A percentile compares a stretch with the other conserved stretches of the same genome.
phyloP scores from a whole-genome alignment of 441 rosid species.

The Biscutella auriculata region DNA sequence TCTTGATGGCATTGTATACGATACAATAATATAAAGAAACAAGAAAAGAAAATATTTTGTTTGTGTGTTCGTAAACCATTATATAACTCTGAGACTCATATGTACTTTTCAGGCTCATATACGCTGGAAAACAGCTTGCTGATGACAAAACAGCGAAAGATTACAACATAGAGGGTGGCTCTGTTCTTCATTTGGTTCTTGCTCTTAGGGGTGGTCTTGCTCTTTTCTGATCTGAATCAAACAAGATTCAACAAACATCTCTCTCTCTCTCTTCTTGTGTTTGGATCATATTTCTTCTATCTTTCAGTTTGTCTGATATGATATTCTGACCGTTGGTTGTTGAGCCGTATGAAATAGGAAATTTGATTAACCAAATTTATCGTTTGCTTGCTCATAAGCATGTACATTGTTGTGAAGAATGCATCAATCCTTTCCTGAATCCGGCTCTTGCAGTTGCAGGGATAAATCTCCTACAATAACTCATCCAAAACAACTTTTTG shows the following conservation, averaged over 20 bases:
- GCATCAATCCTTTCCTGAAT: no score
- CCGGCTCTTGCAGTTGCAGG: no score
- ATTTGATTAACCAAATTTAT: no score
- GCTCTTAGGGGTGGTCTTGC: conserved; percentile 70
- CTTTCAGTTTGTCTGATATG: no score
- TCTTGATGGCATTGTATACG: background rate
- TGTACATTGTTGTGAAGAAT: no score
- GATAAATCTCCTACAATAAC: no score
- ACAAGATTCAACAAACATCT: background rate
- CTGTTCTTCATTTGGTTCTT: conserved; percentile 94
- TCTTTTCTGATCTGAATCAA: conserved; percentile 5
- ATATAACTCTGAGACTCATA: background rate
- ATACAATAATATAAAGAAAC: background rate
- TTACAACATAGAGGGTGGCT: conserved; percentile 89
- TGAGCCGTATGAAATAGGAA: no score
- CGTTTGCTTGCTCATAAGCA: no score
- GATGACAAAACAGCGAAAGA: conserved; percentile 94
- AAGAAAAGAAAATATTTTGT: background rate
- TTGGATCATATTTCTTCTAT: no score
- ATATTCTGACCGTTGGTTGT: no score
- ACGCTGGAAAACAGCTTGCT: conserved; percentile 89
- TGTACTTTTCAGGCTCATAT: conserved; percentile 59
- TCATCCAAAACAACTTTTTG: no score
- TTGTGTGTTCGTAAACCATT: background rate
- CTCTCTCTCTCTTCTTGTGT: no score